Conservation (phyloP, 2,329 filamentous ascomycete species). For the Arthrobotrys conoides region DNA sequence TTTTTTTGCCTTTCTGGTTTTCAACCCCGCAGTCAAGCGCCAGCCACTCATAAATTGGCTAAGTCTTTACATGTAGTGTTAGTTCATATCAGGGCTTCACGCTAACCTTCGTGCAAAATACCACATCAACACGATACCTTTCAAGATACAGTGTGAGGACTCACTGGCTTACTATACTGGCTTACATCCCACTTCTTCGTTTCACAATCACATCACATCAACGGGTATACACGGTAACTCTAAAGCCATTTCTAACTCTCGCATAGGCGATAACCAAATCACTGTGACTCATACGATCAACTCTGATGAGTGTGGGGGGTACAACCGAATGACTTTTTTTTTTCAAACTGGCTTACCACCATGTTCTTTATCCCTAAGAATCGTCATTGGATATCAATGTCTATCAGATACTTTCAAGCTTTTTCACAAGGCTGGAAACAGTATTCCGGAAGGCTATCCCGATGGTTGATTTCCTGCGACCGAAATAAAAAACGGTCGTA, state of each 20-base stretch:
- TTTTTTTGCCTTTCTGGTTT: neutral
- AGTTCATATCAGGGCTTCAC: too few relatives aligned
- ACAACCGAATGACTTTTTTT: neutral
- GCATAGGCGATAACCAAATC: neutral
- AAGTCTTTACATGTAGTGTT: too few relatives aligned
- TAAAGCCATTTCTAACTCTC: neutral
- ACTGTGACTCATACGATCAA: neutral
- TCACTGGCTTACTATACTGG: neutral
- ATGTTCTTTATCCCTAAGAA: neutral
- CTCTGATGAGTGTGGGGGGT: too few relatives aligned
- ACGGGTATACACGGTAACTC: neutral
- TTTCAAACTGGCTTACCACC: neutral
- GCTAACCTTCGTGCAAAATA: conserved; percentile 15
- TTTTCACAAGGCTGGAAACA: too few relatives aligned
- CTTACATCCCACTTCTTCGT: neutral
- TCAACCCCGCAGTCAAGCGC: conserved; percentile 28
- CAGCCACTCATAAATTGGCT: conserved; percentile 2
- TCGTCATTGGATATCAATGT: too few relatives aligned
- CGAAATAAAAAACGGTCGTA: too few relatives aligned
- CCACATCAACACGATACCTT: conserved; percentile 17
- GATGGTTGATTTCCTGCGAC: too few relatives aligned
- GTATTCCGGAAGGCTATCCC: too few relatives aligned
- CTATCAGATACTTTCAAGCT: too few relatives aligned
- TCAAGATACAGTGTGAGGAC: too few relatives aligned
- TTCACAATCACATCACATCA: too few relatives aligned